These are phyloP conservation scores for Rubus idaeus DNA, from an alignment of 306 rosid species.

Conservation along the genomic window DNA sequence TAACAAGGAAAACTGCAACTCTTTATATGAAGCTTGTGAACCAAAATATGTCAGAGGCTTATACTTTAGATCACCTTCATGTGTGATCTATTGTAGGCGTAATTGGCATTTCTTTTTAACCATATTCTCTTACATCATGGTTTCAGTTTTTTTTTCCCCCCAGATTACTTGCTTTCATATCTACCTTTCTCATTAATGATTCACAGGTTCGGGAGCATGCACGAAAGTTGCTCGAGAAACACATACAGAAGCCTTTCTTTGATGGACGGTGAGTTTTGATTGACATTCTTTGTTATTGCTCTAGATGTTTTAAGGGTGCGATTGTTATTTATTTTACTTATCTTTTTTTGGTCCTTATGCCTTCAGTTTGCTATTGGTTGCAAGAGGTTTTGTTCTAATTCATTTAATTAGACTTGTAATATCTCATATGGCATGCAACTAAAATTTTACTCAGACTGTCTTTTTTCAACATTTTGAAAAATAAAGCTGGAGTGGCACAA, in stretches of 20 bases:
- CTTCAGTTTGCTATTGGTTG: neutral
- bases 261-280: constrained; percentile 54
- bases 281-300: constrained; percentile 8
- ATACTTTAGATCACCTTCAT: neutral
- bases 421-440: neutral
- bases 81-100: neutral
- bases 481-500: too few relatives aligned
- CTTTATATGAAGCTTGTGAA: neutral
- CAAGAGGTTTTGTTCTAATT: neutral
- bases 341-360: neutral
- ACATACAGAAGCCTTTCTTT: constrained; percentile 80
- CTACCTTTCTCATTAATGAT: constrained; percentile 15
- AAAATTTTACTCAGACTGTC: neutral
- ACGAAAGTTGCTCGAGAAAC: constrained; percentile 86
- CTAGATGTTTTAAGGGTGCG: neutral
- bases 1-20: neutral
- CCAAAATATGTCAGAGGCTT: neutral
- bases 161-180: constrained; percentile 1
- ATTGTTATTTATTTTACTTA: neutral
- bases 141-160: neutral
- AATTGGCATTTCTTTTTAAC: neutral
- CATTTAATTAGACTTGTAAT: neutral
- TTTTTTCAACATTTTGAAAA: too few relatives aligned
- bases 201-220: constrained; percentile 89
- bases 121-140: neutral